Evolutionary conservation across 106 monocot genomes (phyloP).

Genomic region (Dendrobium huoshanense): DNA sequence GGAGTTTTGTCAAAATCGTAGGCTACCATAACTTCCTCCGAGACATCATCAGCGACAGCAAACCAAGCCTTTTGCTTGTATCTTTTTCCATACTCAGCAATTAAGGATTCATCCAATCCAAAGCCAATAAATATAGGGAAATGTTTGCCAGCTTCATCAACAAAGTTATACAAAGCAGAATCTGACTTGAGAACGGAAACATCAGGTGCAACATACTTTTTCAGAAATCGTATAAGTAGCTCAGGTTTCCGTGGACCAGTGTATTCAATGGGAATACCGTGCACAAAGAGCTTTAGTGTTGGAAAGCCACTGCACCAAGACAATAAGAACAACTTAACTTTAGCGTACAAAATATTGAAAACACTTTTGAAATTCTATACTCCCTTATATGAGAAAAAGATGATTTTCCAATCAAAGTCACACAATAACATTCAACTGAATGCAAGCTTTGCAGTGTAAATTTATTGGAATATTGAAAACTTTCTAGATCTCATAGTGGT

Average conservation of each 20-base stretch:
- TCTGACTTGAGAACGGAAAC: constrained; percentile 72
- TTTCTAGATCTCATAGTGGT: not conserved
- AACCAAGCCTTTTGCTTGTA: constrained; percentile 96
- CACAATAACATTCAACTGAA: not conserved
- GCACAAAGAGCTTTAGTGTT: constrained; percentile 84
- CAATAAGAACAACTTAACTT: not conserved
- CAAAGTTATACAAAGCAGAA: constrained; percentile 52
- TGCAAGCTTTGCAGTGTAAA: not conserved
- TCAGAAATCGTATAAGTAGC: constrained; percentile 61
- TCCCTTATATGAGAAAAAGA: not conserved
- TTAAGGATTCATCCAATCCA: constrained; percentile 65
- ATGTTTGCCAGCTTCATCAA: constrained; percentile 61
- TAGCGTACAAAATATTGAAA: not conserved
- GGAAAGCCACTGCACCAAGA: constrained; percentile 76
- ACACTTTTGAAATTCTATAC: not conserved
- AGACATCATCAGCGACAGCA: constrained; percentile 81
- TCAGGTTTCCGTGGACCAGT: constrained; percentile 86
- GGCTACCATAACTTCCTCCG: constrained; percentile 79
- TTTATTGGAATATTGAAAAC: not conserved
- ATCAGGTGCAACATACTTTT: constrained; percentile 87
- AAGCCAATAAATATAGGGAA: constrained; percentile 98
- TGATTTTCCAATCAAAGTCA: not conserved
- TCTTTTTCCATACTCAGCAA: constrained; percentile 48
- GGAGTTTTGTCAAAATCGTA: constrained; percentile 98
- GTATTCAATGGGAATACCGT: constrained; percentile 82